Evolutionary conservation across 768 basidiomycete species (phyloP), one percentile per base, ranked within the genome.

Genomic region (Panellus pusillus): DNA sequence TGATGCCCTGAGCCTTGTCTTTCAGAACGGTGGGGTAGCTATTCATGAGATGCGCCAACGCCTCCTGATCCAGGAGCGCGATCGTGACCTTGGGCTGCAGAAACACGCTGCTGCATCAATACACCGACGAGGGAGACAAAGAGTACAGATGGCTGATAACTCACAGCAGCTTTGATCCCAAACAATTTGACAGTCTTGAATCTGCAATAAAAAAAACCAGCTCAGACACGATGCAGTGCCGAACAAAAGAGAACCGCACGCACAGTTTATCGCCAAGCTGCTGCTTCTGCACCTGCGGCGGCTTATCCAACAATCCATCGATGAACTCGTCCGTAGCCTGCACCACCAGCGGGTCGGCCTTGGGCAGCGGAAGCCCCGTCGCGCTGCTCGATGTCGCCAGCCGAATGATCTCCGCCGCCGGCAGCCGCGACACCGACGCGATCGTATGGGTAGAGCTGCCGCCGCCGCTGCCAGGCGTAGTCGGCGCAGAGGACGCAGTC

Each of bases 1-100:
- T 47, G 43, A 61, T 38, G 4, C 60, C 51, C 37, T 61, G 60
- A 1, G 74, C 84, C 72, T 93, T 93, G 67, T 91, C 89, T 72
- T 89, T 93, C 54, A 94, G 75, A 2, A 93, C 79, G 8, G 81
- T 71, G 11, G 90, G 88, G 68, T 91, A 93, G 66, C 89, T 89
- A 68, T 92, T 89, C 85, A 91, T 86, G 39, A 95, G 78, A 67
- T 92, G 90, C 6, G 90, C 87, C 43, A 95, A 79, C 5, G 91
- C 93, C 54, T 94, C 93, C 61, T 86, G 79, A 63, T 95, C 91
- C 55, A 96, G 73, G 9, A 94, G 78, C 5, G 80, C 73, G 61
- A 97, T 91, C 1, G 93, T 94, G 57, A 92, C 73, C 66, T 93
- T 93, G 45, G 91, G 89, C 84, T 90, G 61, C 14, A 32, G 59